Percentiles rank a stretch among this genome's conserved stretches.
phyloP scores from a whole-genome alignment of 2,329 filamentous ascomycete genomes.

The Dendryphion nanum region DNA sequence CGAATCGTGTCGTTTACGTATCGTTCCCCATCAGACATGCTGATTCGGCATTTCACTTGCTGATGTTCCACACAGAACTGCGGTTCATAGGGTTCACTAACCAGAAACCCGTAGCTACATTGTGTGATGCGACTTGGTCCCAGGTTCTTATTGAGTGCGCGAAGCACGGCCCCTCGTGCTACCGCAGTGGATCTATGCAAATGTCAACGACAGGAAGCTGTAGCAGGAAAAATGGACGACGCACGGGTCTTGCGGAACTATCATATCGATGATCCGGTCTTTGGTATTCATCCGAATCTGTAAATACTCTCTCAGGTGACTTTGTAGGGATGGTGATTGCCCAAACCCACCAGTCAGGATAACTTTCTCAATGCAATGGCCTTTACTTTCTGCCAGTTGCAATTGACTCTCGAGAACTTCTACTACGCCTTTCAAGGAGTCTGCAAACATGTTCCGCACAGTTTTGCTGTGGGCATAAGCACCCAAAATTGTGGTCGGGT shows the following conservation, averaged over 20 bases:
- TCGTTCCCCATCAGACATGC: constrained; percentile 3
- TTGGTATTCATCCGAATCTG: not conserved
- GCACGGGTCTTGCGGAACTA: constrained; percentile 9
- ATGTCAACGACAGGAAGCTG: constrained; percentile 3
- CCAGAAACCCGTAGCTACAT: constrained; percentile 30
- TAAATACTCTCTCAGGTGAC: constrained; percentile 17
- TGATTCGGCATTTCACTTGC: not conserved
- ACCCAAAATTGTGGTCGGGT: not conserved
- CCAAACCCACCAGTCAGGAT: constrained; percentile 35
- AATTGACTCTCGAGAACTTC: constrained; percentile 18
- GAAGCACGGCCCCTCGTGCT: constrained; percentile 28
- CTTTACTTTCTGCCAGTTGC: constrained; percentile 17
- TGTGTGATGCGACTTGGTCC: constrained; percentile 22
- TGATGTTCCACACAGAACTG: constrained; percentile 2
- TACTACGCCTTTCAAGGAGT: constrained; percentile 4
- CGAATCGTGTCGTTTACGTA: constrained; percentile 5
- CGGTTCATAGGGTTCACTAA: constrained; percentile 5
- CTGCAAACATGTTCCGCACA: not conserved
- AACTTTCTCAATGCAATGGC: constrained; percentile 21
- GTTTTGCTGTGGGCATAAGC: not conserved
- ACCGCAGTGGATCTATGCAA: constrained; percentile 6
- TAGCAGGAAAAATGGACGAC: too few relatives aligned
- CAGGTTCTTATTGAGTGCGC: constrained; percentile 27
- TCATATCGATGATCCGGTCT: constrained; percentile 1
- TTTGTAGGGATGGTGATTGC: constrained; percentile 21